phyloP scores from a whole-genome alignment of 768 basidiomycete genomes.

The Trametes villosa region DNA sequence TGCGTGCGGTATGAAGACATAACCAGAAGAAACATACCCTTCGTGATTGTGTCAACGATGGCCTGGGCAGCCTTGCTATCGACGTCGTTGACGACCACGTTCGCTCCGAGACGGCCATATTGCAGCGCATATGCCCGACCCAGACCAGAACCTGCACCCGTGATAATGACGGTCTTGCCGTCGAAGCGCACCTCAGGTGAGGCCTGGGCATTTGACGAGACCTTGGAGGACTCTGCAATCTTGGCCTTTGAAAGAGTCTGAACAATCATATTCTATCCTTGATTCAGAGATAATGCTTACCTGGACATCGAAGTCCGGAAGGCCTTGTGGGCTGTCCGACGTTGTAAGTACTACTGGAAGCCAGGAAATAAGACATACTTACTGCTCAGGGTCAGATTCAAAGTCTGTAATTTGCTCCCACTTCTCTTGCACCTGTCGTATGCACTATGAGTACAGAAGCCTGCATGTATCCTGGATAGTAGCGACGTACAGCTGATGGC shows the following conservation, averaged over 20 bases:
- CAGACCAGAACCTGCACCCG: slow-evolving; percentile 93
- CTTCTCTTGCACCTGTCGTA: slow-evolving; percentile 70
- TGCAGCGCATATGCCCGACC: slow-evolving; percentile 91
- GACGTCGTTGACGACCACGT: slow-evolving; percentile 96
- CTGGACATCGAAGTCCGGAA: slow-evolving; percentile 64
- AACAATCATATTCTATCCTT: background rate
- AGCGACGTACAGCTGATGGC: slow-evolving; percentile 77
- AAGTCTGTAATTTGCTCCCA: slow-evolving; percentile 88
- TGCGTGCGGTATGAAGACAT: background rate
- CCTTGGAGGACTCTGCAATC: slow-evolving; percentile 57
- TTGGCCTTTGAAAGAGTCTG: slow-evolving; percentile 15
- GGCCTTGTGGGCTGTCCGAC: slow-evolving; percentile 58
- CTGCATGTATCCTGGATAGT: background rate
- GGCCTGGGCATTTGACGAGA: slow-evolving; percentile 70
- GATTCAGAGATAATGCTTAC: slow-evolving; percentile 38
- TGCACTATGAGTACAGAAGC: background rate
- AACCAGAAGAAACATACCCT: slow-evolving; percentile 52
- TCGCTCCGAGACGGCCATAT: slow-evolving; percentile 92
- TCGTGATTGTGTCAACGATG: slow-evolving; percentile 86
- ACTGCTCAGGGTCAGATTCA: slow-evolving; percentile 64
- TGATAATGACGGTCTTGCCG: slow-evolving; percentile 90
- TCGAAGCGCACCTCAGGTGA: slow-evolving; percentile 78
- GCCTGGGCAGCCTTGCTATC: slow-evolving; percentile 80
- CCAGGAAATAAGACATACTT: slow-evolving; percentile 33
- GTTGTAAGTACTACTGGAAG: background rate